These are phyloP conservation scores for Epithele typhae DNA, from an alignment of 768 basidiomycete genomes.

Conservation along the genomic window DNA sequence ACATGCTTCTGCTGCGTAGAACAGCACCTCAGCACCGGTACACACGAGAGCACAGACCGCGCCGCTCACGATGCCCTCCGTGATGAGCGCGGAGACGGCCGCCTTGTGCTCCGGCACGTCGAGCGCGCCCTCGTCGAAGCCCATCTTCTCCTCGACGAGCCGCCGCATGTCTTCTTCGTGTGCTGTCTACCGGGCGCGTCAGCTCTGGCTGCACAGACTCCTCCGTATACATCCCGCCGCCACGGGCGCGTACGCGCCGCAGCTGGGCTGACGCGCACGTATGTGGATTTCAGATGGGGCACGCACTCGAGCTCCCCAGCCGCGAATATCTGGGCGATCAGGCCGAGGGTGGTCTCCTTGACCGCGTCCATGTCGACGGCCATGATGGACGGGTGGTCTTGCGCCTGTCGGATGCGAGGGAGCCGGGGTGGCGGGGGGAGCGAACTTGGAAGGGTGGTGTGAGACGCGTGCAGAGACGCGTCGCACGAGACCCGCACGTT, in stretches of 20 bases:
- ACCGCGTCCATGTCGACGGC: constrained; percentile 26
- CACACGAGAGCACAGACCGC: neutral
- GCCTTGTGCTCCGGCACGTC: constrained; percentile 41
- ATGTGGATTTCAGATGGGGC: no score
- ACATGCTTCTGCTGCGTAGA: neutral
- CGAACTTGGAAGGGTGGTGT: neutral
- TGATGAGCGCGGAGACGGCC: constrained; percentile 24
- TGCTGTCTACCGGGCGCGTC: constrained; percentile 28
- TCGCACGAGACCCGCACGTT: constrained; percentile 9
- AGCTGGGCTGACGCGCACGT: no score
- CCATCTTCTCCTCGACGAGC: constrained; percentile 43
- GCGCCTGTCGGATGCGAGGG: neutral
- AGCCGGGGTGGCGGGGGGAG: neutral
- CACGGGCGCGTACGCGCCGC: no score
- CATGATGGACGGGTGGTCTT: neutral
- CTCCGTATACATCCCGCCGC: no score
- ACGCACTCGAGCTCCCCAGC: constrained; percentile 29
- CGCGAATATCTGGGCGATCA: constrained; percentile 24
- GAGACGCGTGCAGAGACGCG: constrained; percentile 3
- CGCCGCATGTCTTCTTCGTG: constrained; percentile 50
- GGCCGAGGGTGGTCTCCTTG: constrained; percentile 27
- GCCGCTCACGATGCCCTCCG: constrained; percentile 9
- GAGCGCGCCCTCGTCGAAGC: constrained; percentile 41
- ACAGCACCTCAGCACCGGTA: neutral
- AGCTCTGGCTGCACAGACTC: neutral